Conservation (phyloP, 164 flowering plant species). For the Echeveria elegans region DNA sequence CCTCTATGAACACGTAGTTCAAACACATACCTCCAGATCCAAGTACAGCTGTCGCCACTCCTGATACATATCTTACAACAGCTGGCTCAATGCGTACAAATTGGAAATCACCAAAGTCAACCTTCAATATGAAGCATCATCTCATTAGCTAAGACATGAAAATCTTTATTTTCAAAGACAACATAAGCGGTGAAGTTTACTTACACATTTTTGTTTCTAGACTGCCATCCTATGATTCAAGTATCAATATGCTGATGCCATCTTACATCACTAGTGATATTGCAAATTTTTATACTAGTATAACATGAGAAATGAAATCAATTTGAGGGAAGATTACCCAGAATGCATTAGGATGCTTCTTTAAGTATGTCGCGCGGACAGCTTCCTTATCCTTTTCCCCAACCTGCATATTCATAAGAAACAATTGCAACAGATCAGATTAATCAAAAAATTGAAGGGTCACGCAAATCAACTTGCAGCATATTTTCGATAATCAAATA, state of each 20-base stretch:
- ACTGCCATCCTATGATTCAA: not conserved
- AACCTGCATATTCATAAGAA: constrained; percentile 33
- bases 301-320: not conserved
- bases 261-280: not conserved
- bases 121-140: constrained; percentile 34
- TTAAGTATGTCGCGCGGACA: constrained; percentile 56
- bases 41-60: constrained; percentile 85
- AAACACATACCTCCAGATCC: constrained; percentile 77
- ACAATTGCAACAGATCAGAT: not conserved
- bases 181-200: not conserved
- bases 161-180: not conserved
- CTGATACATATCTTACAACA: constrained; percentile 79
- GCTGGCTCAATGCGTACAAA: constrained; percentile 82
- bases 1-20: not conserved
- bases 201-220: not conserved
- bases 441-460: not conserved
- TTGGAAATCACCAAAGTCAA: constrained; percentile 95
- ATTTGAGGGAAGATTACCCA: constrained; percentile 47
- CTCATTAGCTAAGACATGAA: constrained; percentile 1
- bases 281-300: not conserved
- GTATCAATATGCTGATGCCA: too few relatives aligned
- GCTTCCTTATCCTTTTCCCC: constrained; percentile 45
- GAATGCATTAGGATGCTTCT: constrained; percentile 78
- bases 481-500: not conserved
- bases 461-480: not conserved